Percentiles rank a stretch among this genome's conserved stretches.
These are phyloP conservation scores for Eucalyptus virginea DNA, from an alignment of 345 rosid genomes.

Conservation along the genomic window DNA sequence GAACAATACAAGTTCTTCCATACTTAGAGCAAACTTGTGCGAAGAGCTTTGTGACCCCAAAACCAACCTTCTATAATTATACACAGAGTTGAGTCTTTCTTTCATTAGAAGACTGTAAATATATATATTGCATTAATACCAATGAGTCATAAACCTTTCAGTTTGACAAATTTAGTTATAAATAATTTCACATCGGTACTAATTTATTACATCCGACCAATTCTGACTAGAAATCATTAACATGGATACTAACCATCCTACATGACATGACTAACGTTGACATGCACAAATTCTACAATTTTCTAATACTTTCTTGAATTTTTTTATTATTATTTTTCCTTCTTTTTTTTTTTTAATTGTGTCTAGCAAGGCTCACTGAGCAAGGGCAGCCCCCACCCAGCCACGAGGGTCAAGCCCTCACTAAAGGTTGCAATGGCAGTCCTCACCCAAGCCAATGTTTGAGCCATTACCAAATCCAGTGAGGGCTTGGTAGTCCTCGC, in stretches of 20 bases:
- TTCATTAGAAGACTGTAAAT: too few relatives aligned
- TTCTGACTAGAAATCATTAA: too few relatives aligned
- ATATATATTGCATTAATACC: rapidly evolving
- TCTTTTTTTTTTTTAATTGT: too few relatives aligned
- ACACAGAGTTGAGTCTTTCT: not conserved
- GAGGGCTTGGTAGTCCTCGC: rapidly evolving
- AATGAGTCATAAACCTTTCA: too few relatives aligned
- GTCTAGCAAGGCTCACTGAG: not conserved
- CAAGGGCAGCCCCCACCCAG: rapidly evolving
- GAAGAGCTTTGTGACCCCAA: not conserved
- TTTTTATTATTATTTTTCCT: too few relatives aligned
- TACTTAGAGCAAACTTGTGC: not conserved
- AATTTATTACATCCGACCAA: too few relatives aligned
- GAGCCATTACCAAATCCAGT: not conserved
- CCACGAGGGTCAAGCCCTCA: not conserved
- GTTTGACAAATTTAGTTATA: too few relatives aligned
- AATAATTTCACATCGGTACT: too few relatives aligned
- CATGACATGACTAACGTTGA: not conserved
- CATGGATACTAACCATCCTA: not conserved
- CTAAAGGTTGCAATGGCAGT: rapidly evolving
- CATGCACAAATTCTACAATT: not conserved
- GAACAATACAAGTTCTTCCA: not conserved
- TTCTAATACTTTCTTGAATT: too few relatives aligned
- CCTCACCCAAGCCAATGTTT: not conserved
- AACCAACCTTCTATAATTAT: not conserved